phyloP scores from a whole-genome alignment of 805 yeast species.

The Kuraishia cidri region DNA sequence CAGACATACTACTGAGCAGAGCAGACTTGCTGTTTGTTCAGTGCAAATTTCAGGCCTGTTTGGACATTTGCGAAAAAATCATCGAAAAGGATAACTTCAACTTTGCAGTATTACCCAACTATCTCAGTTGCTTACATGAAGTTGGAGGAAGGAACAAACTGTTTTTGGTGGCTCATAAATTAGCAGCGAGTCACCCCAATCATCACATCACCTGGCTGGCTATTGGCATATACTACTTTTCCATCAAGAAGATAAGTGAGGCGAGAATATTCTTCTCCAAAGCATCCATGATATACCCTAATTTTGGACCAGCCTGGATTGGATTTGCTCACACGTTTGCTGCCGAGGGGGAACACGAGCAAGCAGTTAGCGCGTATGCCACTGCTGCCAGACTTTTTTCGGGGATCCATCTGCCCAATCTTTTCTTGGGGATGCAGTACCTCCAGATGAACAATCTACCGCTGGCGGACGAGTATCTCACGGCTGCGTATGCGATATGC shows the following conservation, averaged over 20 bases:
- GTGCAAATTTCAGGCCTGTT: slow-evolving; percentile 72
- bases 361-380: slow-evolving; percentile 94
- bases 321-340: slow-evolving; percentile 99
- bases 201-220: slow-evolving; percentile 86
- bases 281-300: slow-evolving; percentile 82
- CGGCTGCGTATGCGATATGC: slow-evolving; percentile 68
- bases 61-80: slow-evolving; percentile 59
- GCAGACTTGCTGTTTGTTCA: slow-evolving; percentile 68
- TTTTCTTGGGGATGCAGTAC: slow-evolving; percentile 95
- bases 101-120: slow-evolving; percentile 63
- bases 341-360: slow-evolving; percentile 97
- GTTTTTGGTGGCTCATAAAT: slow-evolving; percentile 71
- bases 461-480: slow-evolving; percentile 79
- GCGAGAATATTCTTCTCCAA: slow-evolving; percentile 85
- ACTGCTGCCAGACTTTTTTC: slow-evolving; percentile 90
- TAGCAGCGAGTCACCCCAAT: slow-evolving; percentile 79
- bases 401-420: slow-evolving; percentile 82
- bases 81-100: slow-evolving; percentile 60
- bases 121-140: slow-evolving; percentile 79
- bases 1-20: slow-evolving; percentile 58
- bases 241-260: slow-evolving; percentile 63
- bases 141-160: slow-evolving; percentile 74
- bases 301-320: slow-evolving; percentile 93
- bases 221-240: slow-evolving; percentile 81
- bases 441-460: slow-evolving; percentile 76